Evolutionary conservation across 306 rosid genomes (phyloP).

Genomic region (Quercus ilex): DNA sequence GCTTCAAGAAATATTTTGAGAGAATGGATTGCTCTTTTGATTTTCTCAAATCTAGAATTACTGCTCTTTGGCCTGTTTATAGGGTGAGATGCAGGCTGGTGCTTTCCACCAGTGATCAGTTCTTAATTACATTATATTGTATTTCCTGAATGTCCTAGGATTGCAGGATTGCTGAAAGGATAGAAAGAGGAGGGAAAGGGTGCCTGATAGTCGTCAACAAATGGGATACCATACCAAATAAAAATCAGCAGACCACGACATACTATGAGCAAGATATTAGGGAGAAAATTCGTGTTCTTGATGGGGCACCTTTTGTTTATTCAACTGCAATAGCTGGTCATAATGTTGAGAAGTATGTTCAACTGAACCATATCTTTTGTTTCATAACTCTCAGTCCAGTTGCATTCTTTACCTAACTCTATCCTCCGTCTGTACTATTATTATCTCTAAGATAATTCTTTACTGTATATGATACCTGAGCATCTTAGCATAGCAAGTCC

Average conservation of each 20-base stretch:
- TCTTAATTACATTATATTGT: neutral
- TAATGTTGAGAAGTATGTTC: conserved; percentile 83
- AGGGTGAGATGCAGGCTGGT: neutral
- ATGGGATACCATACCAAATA: conserved; percentile 96
- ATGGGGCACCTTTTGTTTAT: conserved; percentile 91
- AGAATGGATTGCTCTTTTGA: neutral
- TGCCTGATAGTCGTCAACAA: conserved; percentile 93
- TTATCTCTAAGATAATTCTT: neutral
- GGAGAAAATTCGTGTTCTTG: conserved; percentile 79
- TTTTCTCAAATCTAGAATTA: neutral
- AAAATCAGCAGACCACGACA: conserved; percentile 85
- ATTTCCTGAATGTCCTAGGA: conserved; percentile 54
- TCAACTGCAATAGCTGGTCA: conserved; percentile 86
- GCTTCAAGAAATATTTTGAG: neutral
- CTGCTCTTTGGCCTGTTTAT: neutral
- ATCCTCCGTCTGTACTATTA: neutral
- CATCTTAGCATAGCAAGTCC: neutral
- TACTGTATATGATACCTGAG: neutral
- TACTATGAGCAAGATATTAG: conserved; percentile 91
- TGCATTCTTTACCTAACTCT: conserved; percentile 8
- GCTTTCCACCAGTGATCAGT: neutral
- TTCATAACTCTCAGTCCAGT: conserved; percentile 8
- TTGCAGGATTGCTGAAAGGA: conserved; percentile 90
- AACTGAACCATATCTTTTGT: neutral
- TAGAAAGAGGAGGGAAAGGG: conserved; percentile 90